Percentiles rank a stretch among this genome's conserved stretches.
phyloP scores from a whole-genome alignment of 495 filamentous ascomycete genomes.

The Talaromyces proteolyticus region DNA sequence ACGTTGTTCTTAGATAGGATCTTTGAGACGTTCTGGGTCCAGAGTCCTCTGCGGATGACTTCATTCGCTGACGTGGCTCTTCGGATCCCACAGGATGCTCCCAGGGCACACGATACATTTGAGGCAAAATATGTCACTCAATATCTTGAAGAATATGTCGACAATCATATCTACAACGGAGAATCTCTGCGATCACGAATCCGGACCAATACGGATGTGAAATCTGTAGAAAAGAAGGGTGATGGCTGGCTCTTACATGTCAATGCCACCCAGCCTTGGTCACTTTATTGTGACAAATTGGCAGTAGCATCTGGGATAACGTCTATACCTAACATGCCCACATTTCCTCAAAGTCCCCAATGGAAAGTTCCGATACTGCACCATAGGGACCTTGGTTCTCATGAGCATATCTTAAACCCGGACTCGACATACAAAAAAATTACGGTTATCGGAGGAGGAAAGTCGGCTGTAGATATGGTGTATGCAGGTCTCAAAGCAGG shows the following conservation, averaged over 20 bases:
- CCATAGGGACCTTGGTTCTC: slow-evolving; percentile 30
- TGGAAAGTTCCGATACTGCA: slow-evolving; percentile 31
- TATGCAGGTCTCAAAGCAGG: slow-evolving; percentile 28
- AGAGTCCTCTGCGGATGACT: slow-evolving; percentile 25
- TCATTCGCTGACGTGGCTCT: slow-evolving; percentile 33
- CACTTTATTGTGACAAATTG: slow-evolving; percentile 21
- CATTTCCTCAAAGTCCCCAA: slow-evolving; percentile 8
- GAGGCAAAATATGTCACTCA: slow-evolving; percentile 30
- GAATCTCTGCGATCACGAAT: slow-evolving; percentile 13
- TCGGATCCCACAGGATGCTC: slow-evolving; percentile 16
- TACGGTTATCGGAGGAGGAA: slow-evolving; percentile 32
- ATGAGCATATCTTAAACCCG: slow-evolving; percentile 2
- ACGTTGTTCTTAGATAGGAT: slow-evolving; percentile 19
- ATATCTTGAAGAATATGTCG: slow-evolving; percentile 36
- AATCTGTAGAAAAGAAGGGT: slow-evolving; percentile 17
- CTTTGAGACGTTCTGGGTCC: slow-evolving; percentile 31
- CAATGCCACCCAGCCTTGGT: slow-evolving; percentile 5
- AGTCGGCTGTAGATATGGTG: slow-evolving; percentile 39
- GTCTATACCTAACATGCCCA: slow-evolving; percentile 28
- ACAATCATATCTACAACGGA: slow-evolving; percentile 20
- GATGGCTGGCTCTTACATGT: slow-evolving; percentile 18
- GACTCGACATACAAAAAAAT: slow-evolving; percentile 15
- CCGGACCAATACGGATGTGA: slow-evolving; percentile 19
- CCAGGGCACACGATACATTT: slow-evolving; percentile 23
- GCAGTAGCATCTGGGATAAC: slow-evolving; percentile 34